Evolutionary conservation across 139 green algal species (phyloP), one percentile per base, ranked within the genome.

Genomic region (Chloropicon primus): DNA sequence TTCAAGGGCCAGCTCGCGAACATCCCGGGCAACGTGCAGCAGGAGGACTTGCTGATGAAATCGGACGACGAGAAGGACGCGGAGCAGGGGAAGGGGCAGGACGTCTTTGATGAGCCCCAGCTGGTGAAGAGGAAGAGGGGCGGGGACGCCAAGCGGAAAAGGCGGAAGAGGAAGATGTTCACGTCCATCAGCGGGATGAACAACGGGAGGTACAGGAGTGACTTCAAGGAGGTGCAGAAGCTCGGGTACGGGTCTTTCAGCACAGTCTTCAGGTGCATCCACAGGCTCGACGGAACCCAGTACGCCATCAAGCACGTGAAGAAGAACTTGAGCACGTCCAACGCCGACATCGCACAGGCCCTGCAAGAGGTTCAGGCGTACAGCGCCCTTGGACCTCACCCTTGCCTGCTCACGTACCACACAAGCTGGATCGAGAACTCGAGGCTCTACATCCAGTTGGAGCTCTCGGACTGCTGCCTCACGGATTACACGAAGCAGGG

Each of bases 251-350:
- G 84, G 21, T 74, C 74, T 17, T 88, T 86, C 71, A 76, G 79
- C 74, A 82, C 81, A 2, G 94, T 98, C 22, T 91, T 86, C 74
- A 79, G 84, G 2, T 90, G 84, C 25, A 82, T 86, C 26, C 82
- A 92, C 78, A 84, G 91, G 26, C 74, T 96, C 2, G 91, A 94
- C 54, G 94, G 94, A 26, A 82, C 84, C 2, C 78, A 87, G 54
- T 98, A 97, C 76, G 94, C 94, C 0, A 73, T 98, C 24, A 98
- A 98, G 83, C 89, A 88, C 72, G 91, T 82, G 21, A 75, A 74
- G 26, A 79, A 73, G 24, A 84, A 86, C 24, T 79, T 94, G 2
- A 29, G 74, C 0, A 82, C 82, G 23, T n/a, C n/a, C 10, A 62
- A 62, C 41, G 41, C 41, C 41, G 41, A 62, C 10, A 62, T 62